Evolutionary conservation across 140 eudicot genomes (phyloP), one percentile per base, ranked within the genome.

Genomic region (Eryngium alpinum): DNA sequence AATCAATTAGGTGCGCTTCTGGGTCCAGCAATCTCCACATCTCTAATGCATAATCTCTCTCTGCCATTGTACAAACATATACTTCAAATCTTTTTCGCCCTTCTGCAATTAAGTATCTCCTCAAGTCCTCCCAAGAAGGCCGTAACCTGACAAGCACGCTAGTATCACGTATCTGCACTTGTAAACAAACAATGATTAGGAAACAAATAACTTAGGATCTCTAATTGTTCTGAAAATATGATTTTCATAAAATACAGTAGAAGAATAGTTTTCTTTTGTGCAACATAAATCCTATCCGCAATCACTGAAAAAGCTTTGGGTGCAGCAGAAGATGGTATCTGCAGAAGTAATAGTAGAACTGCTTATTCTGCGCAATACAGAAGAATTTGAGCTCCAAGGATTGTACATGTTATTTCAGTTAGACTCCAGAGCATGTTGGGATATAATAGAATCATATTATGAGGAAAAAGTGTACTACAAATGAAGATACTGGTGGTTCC

Each of bases 21-120:
- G 99, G 99, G 80, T 95, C 99, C 12, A 95, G 90, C 82, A 95
- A 84, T 88, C 99, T 86, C 99, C 99, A 95, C 92, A 95, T 95
- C 80, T 95, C 99, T 79, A 95, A 84, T 72, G 98, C 99, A 82
- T 95, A 95, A 71, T 95, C 91, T 82, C 97, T 90, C 84, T 95
- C 99, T 53, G 99, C 99, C 99, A 95, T 91, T 6, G 99, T 95
- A 83, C 99, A 95, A 44, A 95, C 94, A 86, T 81, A 93, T 57
- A 95, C 99, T 87, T 95, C 97, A 91, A 95, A 95, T 82, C 99
- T 84, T 83, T 87, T 95, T 38, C 97, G 94, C 59, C 97, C 97
- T 87, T 89, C 90, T 10, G 97, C 95, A 62, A 87, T 90, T 79
- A 95, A 84, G 83, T 92, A 91, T 83, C 87, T 90, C 87, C 88